phyloP scores from a whole-genome alignment of 1,284 basidiomycete genomes.

The Rhizopogon parksii region DNA sequence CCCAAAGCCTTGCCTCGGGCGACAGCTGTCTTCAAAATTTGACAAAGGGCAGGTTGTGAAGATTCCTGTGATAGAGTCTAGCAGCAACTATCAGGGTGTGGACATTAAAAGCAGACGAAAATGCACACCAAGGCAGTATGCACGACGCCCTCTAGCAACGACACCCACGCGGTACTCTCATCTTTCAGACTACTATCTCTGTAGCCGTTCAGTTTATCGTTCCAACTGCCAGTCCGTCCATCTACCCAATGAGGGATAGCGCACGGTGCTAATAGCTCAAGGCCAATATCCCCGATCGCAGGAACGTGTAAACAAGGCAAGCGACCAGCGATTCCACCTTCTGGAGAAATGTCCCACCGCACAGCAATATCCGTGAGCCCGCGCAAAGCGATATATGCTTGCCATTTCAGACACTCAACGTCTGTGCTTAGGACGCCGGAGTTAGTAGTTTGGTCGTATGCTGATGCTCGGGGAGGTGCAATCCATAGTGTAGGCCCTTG shows the following conservation, averaged over 20 bases:
- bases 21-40: conserved; percentile 30
- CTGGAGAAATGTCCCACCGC: conserved; percentile 58
- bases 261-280: conserved; percentile 54
- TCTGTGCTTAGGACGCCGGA: conserved; percentile 54
- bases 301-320: conserved; percentile 61
- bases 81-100: conserved; percentile 1
- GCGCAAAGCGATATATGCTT: conserved; percentile 71
- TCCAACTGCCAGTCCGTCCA: conserved; percentile 34
- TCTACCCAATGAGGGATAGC: conserved; percentile 70
- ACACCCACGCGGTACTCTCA: conserved; percentile 74
- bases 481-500: conserved; percentile 59
- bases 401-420: conserved; percentile 81
- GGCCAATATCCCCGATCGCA: conserved; percentile 28
- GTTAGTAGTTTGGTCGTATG: conserved; percentile 23
- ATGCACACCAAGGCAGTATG: conserved; percentile 63
- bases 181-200: conserved; percentile 48
- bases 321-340: conserved; percentile 59
- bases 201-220: conserved; percentile 58
- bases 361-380: conserved; percentile 45
- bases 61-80: conserved; percentile 36
- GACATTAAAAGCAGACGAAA: not conserved
- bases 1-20: conserved; percentile 31
- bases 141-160: conserved; percentile 64
- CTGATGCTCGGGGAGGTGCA: conserved; percentile 36
- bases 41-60: conserved; percentile 34